Evolutionary conservation across 768 basidiomycete species (phyloP), one percentile per base, ranked within the genome.

Genomic region (Aureoboletus auriporus): DNA sequence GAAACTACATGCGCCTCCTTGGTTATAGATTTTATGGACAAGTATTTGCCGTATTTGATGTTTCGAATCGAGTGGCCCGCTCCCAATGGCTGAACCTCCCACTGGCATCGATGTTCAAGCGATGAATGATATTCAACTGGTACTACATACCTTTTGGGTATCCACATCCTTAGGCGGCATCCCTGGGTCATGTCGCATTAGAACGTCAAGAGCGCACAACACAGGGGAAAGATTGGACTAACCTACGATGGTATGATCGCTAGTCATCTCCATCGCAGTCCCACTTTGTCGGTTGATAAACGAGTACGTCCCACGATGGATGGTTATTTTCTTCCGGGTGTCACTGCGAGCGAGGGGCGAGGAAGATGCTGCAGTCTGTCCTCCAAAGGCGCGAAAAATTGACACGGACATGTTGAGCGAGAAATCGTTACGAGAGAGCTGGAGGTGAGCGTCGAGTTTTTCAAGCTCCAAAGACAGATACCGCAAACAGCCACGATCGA

Each of bases 221-320:
- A 6, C 36, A 14, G 11, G 1, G 11, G 14, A 40, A 8, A 10
- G 20, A 35, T 10, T 40, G 14, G 8, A 52, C 64, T 42, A 30
- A 59, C 64, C 64, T 20, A 65, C 52, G 41, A 64, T 34, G 14
- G 46, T 34, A 20, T 63, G 36, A 28, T 67, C 51, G 17, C 54
- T 63, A 0, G 49, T 29, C 59, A 65, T 51, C 38, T 63, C 64
- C 59, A 65, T 61, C 20, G 65, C 59, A 17, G 64, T 65, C 33
- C 64, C 65, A 17, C 65, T 66, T 52, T 67, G 65, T 44, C 64
- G 59, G 40, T 66, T 66, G 50, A 52, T 26, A 41, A 67, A 61
- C 12, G 61, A 53, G 48, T 65, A 66, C 1, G 64, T 65, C 42
- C 64, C 64, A 45, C 65, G 65, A 41, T 61, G 56, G 16, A 67